Conservation (phyloP, 176 grass and related monocot species). For the barley (Hordeum vulgare) region MorexV3_pseudomolecules_assembly NC_058519.1:9050497-9050996, state of each 20-base stretch:
- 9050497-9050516: constrained; percentile 1
- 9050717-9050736: background rate
- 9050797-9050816: background rate
- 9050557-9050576: constrained; percentile 9
- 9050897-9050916: background rate
- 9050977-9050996: constrained; percentile 1
- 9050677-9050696: background rate
- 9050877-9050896: background rate
- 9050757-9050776: background rate
- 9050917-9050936: background rate
- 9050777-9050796: background rate
- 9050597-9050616: background rate
- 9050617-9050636: background rate
- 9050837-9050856: background rate
- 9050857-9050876: background rate
- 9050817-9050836: background rate
- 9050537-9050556: background rate
- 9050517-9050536: background rate
- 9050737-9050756: background rate
- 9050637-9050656: background rate
- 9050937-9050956: background rate
- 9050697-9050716: background rate
- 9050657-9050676: background rate
- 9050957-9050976: background rate
- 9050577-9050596: background rate